These are phyloP conservation scores for Ogataea angusta DNA, from an alignment of 805 yeast genomes.

Conservation along the genomic window DNA sequence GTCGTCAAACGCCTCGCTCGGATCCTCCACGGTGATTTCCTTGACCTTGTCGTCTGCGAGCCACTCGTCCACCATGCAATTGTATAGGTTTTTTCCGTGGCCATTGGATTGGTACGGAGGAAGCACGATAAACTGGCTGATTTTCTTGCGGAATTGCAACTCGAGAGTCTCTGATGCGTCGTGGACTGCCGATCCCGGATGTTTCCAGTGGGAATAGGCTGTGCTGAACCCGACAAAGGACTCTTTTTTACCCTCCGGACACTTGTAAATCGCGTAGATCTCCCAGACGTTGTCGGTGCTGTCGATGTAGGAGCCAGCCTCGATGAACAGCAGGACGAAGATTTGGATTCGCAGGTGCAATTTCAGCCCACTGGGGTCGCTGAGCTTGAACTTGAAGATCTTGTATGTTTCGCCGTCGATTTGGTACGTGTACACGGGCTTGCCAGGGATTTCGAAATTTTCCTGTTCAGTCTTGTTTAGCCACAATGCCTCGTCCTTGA, in stretches of 20 bases:
- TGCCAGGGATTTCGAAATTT: slow-evolving; percentile 31
- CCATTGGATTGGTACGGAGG: slow-evolving; percentile 79
- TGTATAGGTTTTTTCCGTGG: slow-evolving; percentile 69
- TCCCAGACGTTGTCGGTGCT: slow-evolving; percentile 77
- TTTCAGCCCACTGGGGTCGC: slow-evolving; percentile 41
- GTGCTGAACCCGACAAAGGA: slow-evolving; percentile 78
- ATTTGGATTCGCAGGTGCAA: slow-evolving; percentile 72
- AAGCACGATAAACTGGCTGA: slow-evolving; percentile 80
- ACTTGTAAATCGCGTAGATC: slow-evolving; percentile 52
- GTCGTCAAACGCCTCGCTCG: slow-evolving; percentile 88
- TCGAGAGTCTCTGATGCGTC: slow-evolving; percentile 37
- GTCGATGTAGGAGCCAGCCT: slow-evolving; percentile 90
- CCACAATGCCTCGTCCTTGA: slow-evolving; percentile 70
- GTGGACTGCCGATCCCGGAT: slow-evolving; percentile 50
- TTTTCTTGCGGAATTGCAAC: slow-evolving; percentile 56
- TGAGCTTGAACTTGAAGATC: slow-evolving; percentile 49
- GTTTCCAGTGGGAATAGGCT: slow-evolving; percentile 79
- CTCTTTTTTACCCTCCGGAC: slow-evolving; percentile 31
- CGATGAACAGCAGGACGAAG: slow-evolving; percentile 79
- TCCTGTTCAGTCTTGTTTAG: slow-evolving; percentile 51
- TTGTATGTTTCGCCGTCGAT: slow-evolving; percentile 40
- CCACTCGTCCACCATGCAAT: slow-evolving; percentile 55
- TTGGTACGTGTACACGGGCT: slow-evolving; percentile 33
- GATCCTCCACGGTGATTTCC: slow-evolving; percentile 91
- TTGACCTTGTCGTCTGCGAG: slow-evolving; percentile 45